Evolutionary conservation across 352 stramenopile genomes (phyloP).

Genomic region (Phytophthora pluvialis): DNA sequence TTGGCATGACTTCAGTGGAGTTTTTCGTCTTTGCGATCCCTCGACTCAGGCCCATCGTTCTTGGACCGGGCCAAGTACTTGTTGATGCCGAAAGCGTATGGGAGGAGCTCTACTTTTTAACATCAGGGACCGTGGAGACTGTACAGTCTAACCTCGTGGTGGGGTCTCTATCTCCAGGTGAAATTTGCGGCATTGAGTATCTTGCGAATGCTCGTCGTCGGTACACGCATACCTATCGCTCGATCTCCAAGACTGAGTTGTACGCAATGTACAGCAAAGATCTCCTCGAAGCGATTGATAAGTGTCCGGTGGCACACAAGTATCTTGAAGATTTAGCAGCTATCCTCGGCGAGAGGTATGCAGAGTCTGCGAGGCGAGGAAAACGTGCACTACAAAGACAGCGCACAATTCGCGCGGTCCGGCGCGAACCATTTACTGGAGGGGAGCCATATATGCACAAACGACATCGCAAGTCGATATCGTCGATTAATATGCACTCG

Average conservation of each 20-base stretch:
- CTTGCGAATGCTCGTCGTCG: conserved; percentile 55
- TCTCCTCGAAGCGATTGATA: conserved; percentile 58
- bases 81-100: conserved; percentile 82
- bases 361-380: conserved; percentile 57
- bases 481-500: conserved; percentile 41
- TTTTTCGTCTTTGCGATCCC: conserved; percentile 80
- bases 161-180: conserved; percentile 58
- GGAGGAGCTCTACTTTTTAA: conserved; percentile 85
- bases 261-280: conserved; percentile 74
- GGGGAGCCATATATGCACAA: conserved; percentile 71
- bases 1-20: conserved; percentile 73
- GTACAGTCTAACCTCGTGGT: conserved; percentile 67
- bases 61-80: conserved; percentile 62
- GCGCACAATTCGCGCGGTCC: conserved; percentile 29
- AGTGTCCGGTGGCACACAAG: conserved; percentile 67
- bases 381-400: conserved; percentile 52
- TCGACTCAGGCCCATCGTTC: conserved; percentile 63
- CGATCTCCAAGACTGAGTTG: conserved; percentile 67
- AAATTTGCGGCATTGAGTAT: conserved; percentile 85
- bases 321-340: conserved; percentile 70
- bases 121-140: conserved; percentile 58
- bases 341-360: conserved; percentile 66
- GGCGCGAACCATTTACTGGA: conserved; percentile 26
- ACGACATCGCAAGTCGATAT: conserved; percentile 64
- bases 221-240: conserved; percentile 75